phyloP scores from a whole-genome alignment of 129 eudicot species.

The Oenanthe sinensis region DNA sequence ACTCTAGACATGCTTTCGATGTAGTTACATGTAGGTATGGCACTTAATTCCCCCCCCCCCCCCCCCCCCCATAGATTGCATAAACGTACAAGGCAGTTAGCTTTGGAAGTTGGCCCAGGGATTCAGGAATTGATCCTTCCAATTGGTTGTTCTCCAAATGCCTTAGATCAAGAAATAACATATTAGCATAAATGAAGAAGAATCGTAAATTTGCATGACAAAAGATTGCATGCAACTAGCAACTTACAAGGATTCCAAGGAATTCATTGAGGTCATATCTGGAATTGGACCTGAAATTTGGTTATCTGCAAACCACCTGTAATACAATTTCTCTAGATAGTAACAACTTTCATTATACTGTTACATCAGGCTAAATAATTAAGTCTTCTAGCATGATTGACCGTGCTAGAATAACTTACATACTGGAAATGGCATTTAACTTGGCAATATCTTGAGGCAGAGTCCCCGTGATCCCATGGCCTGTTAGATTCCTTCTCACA shows the following conservation, averaged over 20 bases:
- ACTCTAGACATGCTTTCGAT: not conserved
- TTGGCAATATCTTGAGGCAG: slow-evolving; percentile 37
- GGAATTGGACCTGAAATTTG: slow-evolving; percentile 61
- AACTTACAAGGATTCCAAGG: slow-evolving; percentile 64
- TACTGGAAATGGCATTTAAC: slow-evolving; percentile 41
- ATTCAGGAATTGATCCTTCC: slow-evolving; percentile 59
- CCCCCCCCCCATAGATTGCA: not conserved
- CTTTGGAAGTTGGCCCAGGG: slow-evolving; percentile 44
- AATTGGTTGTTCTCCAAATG: slow-evolving; percentile 66
- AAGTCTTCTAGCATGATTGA: not conserved
- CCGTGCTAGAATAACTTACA: slow-evolving; percentile 39
- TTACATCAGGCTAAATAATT: not conserved
- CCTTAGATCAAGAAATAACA: slow-evolving; percentile 25
- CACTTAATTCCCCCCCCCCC: not conserved
- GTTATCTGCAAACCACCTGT: slow-evolving; percentile 62
- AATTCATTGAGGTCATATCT: slow-evolving; percentile 42
- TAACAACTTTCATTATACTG: not conserved
- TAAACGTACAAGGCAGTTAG: slow-evolving; percentile 54
- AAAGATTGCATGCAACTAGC: not conserved
- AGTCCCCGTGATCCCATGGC: slow-evolving; percentile 45
- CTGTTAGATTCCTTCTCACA: slow-evolving; percentile 57
- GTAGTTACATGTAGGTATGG: not conserved
- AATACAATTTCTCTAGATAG: not conserved
- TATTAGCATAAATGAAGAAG: not conserved
- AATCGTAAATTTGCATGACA: not conserved